Percentiles rank a stretch among this genome's conserved stretches.
Conservation (phyloP, 345 rosid genomes). For the Eutrema yunnanense region DNA sequence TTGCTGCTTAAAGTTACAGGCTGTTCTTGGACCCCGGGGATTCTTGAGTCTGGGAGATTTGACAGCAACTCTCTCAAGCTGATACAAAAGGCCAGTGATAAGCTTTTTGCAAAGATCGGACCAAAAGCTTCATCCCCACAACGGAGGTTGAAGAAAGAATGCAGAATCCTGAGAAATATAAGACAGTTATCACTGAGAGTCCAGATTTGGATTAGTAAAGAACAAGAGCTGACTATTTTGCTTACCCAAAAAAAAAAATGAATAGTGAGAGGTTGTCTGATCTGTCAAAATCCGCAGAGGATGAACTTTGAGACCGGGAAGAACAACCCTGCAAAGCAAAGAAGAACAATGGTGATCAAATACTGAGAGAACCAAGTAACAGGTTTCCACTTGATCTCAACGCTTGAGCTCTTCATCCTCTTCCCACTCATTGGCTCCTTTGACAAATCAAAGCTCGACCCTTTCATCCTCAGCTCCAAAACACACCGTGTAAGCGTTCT, state of each 20-base stretch:
- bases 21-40: constrained; percentile 13
- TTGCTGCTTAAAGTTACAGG: constrained; percentile 11
- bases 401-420: constrained; percentile 93
- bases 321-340: constrained; percentile 59
- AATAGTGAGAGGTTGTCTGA: background rate
- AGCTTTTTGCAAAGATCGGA: constrained; percentile 33
- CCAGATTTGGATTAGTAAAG: background rate
- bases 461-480: constrained; percentile 93
- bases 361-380: constrained; percentile 74
- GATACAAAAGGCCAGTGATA: background rate
- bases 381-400: constrained; percentile 94
- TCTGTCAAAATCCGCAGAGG: constrained; percentile 50
- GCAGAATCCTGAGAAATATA: constrained; percentile 5
- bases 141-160: constrained; percentile 20
- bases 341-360: constrained; percentile 50
- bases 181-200: background rate
- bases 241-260: constrained; percentile 7
- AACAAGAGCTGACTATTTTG: background rate
- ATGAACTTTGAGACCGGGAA: constrained; percentile 62
- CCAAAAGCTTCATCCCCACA: constrained; percentile 55
- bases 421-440: constrained; percentile 77
- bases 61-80: constrained; percentile 6
- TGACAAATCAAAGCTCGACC: constrained; percentile 76
- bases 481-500: constrained; percentile 68
- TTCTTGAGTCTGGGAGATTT: constrained; percentile 12